Evolutionary conservation across 495 filamentous ascomycete genomes (phyloP), one percentile per base, ranked within the genome.

Genomic region (Immersiella caudata): DNA sequence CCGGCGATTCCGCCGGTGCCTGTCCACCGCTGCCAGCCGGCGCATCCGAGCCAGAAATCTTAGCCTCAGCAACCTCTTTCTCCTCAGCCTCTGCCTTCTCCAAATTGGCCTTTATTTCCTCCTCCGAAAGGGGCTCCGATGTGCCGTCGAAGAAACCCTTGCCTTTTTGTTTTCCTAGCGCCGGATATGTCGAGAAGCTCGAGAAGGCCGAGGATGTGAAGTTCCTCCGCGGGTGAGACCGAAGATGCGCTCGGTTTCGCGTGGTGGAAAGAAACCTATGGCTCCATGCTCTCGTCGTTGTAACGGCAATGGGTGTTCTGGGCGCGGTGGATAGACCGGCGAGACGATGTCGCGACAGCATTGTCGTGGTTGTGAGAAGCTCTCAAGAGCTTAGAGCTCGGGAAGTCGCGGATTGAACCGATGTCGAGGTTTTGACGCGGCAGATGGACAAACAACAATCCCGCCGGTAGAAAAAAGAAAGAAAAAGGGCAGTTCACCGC

Each of bases 51-150:
- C 73, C 73, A 11, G 83, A 80, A 36, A 74, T 75, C 70, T 79
- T 80, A 26, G 74, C 65, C 70, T 78, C 73, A 64, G 62, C 61
- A 6, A 70, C 73, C 26, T 78, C 73, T 54, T 73, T 73, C 59
- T 78, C 78, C 27, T 84, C 80, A 18, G 80, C 75, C 62, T 81
- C 79, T n/a, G 69, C 62, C 11, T 79, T 75, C 60, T 86, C 82
- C 6, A 71, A 58, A 33, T 78, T 79, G 58, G 79, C 79, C 63
- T 84, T 79, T 35, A 81, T 76, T 65, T 87, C 82, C 62, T 85
- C 79, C 20, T 82, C 80, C 0, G 79, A 75, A 8, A 81, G 59
- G 1, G 80, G 75, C 60, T 82, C 75, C 26, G 81, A 78, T 2
- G 74, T 60, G 21, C 74, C 78, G 49, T 83, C 79, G 60, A 82